Evolutionary conservation across 2,329 filamentous ascomycete species (phyloP).

Genomic region (Madurella fahalii): DNA sequence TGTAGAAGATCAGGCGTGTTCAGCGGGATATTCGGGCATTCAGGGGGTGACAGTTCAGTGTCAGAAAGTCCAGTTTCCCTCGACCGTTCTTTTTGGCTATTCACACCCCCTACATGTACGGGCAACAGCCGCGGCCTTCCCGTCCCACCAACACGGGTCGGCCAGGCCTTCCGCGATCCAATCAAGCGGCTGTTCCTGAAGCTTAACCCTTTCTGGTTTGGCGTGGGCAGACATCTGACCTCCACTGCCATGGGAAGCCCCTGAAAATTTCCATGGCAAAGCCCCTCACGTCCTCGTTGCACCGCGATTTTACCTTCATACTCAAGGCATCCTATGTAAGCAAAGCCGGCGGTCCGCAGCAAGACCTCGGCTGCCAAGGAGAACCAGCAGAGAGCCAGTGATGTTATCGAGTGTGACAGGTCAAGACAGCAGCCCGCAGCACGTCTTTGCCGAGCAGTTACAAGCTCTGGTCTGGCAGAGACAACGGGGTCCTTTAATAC

Average conservation of each 20-base stretch:
- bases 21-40: too few species aligned
- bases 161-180: conserved; percentile 36
- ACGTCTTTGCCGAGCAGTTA: too few species aligned
- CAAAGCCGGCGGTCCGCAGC: neutral
- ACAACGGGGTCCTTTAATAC: too few species aligned
- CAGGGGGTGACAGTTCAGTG: too few species aligned
- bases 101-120: conserved; percentile 9
- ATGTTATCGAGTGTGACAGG: neutral
- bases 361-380: neutral
- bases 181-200: conserved; percentile 38
- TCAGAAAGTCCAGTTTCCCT: too few species aligned
- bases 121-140: conserved; percentile 4
- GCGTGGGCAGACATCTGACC: conserved; percentile 9
- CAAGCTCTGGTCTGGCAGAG: too few species aligned
- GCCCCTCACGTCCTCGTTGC: neutral
- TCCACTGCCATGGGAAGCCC: conserved; percentile 13
- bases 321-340: too few species aligned
- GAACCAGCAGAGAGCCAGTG: neutral
- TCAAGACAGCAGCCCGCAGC: too few species aligned
- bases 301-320: too few species aligned
- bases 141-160: conserved; percentile 31
- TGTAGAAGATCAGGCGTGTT: too few species aligned
- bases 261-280: conserved; percentile 14
- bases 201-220: conserved; percentile 30
- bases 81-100: neutral